Base-by-base conservation (phyloP, 2,329 filamentous ascomycete species). In the Penicillium janthinellum region DNA sequence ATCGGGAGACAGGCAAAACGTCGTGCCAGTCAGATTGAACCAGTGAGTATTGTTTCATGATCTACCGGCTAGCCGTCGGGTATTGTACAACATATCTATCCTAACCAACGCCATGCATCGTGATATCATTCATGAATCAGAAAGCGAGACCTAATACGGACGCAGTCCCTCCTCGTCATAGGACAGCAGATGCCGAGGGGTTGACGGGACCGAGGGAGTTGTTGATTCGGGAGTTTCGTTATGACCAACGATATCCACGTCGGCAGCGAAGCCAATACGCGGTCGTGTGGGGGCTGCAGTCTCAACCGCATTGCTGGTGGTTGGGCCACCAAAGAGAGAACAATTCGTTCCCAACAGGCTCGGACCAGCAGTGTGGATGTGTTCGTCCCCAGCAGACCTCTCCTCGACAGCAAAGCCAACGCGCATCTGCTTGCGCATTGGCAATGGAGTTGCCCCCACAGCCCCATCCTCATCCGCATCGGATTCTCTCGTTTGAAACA, bases 241-340 rank as follows among this genome's bases (percentile, higher is more conserved):
- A 10, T 22, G 28, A n/a, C 25, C 31, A 11, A 25, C 17, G 15
- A 55, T 28, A 10, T 48, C 37, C 41, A 48, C 31, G 8, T 38
- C 17, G 14, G 38, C 1, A 22, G 58, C 61, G 50, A 67, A 67
- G 0, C 54, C 59, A 49, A 65, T 56, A 1, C 61, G 56, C 8
- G 48, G 37, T 14, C 50, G 49, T 45, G 56, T 59, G 12, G 39
- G 45, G 2, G 22, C 22, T 5, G 50, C 31, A 15, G 48, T 49
- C n/a, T 17, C 34, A 25, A 28, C 22, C 17, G 14, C 28, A 35
- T 51, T 38, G 2, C 56, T 47, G 1, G 51, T 50, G 48, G 58
- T 49, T 2, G 58, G 54, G 11, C 61, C 51, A 4, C 22, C n/a
- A 6, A 50, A 22, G 39, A 42, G 45, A 22, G 31, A 34, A 17